These are phyloP conservation scores for Dryas integrifolia DNA, from an alignment of 331 rosid species.

Conservation along the genomic window DNA sequence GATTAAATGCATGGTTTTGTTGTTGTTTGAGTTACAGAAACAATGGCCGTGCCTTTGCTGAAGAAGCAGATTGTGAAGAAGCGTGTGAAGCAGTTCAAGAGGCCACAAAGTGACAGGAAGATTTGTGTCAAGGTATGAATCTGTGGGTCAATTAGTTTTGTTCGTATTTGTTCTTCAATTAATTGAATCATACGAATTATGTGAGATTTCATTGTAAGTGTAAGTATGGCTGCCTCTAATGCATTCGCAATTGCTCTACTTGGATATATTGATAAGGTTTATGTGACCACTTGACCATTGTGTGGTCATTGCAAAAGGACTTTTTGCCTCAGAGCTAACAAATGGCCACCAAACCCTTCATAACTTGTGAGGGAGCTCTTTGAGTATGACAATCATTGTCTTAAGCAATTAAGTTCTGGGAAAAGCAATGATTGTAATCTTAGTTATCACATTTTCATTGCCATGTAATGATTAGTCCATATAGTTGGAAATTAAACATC, in stretches of 20 bases:
- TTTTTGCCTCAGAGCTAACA: no score
- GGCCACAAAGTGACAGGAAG: constrained; percentile 74
- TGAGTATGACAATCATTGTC: background rate
- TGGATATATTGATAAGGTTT: background rate
- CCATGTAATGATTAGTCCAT: background rate
- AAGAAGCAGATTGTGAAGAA: constrained; percentile 72
- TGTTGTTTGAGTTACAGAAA: constrained; percentile 19
- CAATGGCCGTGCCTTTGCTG: constrained; percentile 66
- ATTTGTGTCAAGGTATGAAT: constrained; percentile 60
- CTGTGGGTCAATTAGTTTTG: background rate
- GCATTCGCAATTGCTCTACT: background rate
- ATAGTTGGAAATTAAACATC: background rate
- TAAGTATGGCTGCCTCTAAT: background rate
- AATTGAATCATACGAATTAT: background rate
- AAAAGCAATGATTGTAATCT: background rate
- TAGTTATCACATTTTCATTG: background rate
- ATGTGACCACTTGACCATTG: background rate
- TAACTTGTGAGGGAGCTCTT: background rate
- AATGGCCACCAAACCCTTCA: no score
- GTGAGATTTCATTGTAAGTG: no score
- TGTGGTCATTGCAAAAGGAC: no score
- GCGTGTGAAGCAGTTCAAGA: constrained; percentile 62
- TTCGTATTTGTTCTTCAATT: background rate
- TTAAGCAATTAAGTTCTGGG: background rate
- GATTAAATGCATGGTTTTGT: background rate